Conservation (phyloP, 495 filamentous ascomycete genomes). For the Aspergillus haitiensis region DNA sequence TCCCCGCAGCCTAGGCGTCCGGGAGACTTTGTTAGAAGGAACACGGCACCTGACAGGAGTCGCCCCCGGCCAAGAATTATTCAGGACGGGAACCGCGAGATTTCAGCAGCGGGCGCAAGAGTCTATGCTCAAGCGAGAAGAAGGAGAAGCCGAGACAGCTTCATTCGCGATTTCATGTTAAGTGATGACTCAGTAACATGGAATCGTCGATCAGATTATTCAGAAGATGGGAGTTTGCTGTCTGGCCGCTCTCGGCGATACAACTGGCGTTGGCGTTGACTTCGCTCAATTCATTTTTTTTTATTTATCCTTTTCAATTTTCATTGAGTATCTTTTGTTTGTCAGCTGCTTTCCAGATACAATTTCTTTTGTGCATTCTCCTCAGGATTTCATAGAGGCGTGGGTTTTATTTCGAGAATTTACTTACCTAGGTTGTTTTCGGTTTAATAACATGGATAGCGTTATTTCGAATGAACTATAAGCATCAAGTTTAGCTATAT, state of each 20-base stretch:
- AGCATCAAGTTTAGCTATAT: no score
- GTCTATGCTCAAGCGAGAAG: slow-evolving; percentile 18
- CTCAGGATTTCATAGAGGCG: no score
- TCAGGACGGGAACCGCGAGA: slow-evolving; percentile 24
- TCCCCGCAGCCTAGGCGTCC: neutral
- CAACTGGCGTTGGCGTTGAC: slow-evolving; percentile 15
- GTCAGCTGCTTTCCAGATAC: no score
- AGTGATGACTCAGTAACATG: slow-evolving; percentile 8
- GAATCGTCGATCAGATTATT: slow-evolving; percentile 12
- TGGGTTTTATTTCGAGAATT: no score
- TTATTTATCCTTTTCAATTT: neutral
- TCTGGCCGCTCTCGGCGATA: slow-evolving; percentile 8
- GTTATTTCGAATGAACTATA: no score
- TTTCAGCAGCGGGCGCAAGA: slow-evolving; percentile 22
- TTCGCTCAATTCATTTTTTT: neutral
- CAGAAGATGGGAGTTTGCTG: slow-evolving; percentile 13
- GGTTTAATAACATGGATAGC: no score
- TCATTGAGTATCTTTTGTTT: neutral
- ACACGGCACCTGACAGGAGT: neutral
- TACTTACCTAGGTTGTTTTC: no score
- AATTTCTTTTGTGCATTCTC: no score
- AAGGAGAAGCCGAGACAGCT: slow-evolving; percentile 16
- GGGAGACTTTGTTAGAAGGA: neutral
- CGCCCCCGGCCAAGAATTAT: slow-evolving; percentile 23
- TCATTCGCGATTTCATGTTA: slow-evolving; percentile 12